Base-by-base conservation (phyloP, 208 protist species). In the Strigomonas galati region DNA sequence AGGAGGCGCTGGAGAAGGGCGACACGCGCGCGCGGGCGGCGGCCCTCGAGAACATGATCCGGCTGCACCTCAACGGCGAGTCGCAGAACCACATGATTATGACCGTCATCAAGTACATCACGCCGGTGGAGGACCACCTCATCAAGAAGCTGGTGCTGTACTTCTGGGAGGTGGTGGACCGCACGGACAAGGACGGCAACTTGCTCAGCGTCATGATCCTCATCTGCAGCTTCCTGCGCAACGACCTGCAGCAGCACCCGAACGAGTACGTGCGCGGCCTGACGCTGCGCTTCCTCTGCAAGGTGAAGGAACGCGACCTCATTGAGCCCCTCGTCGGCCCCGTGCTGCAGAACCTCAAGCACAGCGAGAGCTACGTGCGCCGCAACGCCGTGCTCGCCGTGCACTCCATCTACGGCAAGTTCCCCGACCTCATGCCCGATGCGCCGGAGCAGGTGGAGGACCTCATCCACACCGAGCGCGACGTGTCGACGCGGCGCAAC, bases 201-300 rank as follows among this genome's bases (percentile, higher is more conserved):
- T 84, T 99, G 26, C 85, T 97, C 40, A 92, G 82, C 23, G 97
- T 99, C 69, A 98, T 99, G 77, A 99, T 99, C 74, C 92, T 99
- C 57, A 97, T 99, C 62, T 99, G 97, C 79, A 97, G 95, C 63
- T 95, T 94, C 72, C 79, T 99, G 51, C 84, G 95, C 52, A 96
- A 96, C 62, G 98, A 99, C 78, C 82, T 99, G 24, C 86, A 94
- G 53, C 35, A 40, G 4, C 97, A 99, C 76, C 97, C 97, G 7
- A 99, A 99, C 78, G 98, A 99, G 88, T 99, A 98, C 75, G 83
- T 99, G 40, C 86, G 98, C 0, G 98, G 97, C 35, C 86, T 92
- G 31, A 99, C 98, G 28, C 84, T 99, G 49, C 92, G 98, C 63
- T 99, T 99, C 74, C 71, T 99, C 15, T 99, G 95, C 86, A 98